A percentile compares a stretch with the other conserved stretches of the same genome.
These are phyloP conservation scores for Kregervanrija fluxuum DNA, from an alignment of 805 yeast genomes.

Conservation along the genomic window DNA sequence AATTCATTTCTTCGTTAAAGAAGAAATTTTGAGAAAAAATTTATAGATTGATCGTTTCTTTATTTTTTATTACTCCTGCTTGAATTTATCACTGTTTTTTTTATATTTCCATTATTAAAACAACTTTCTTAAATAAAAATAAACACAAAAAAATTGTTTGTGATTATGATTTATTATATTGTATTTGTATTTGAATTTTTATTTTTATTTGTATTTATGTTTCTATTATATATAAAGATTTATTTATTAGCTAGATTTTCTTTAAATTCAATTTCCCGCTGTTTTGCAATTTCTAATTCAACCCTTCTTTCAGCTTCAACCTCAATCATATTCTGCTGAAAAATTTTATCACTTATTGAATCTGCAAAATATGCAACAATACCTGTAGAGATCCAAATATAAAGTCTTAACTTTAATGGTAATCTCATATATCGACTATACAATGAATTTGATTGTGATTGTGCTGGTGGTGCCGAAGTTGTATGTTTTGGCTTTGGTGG, in stretches of 20 bases:
- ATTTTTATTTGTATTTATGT: neutral
- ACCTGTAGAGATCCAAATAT: constrained; percentile 26
- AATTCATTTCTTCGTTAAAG: constrained; percentile 54
- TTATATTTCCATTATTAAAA: neutral
- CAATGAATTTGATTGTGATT: constrained; percentile 2
- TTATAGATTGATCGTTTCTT: neutral
- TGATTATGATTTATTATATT: neutral
- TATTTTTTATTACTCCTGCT: neutral
- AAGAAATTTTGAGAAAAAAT: constrained; percentile 23
- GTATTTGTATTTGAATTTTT: neutral
- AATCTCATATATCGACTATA: constrained; percentile 17
- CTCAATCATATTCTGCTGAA: constrained; percentile 26
- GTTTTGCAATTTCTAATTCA: constrained; percentile 18
- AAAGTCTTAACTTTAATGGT: constrained; percentile 24
- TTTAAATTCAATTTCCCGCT: constrained; percentile 3
- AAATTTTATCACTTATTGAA: constrained; percentile 20
- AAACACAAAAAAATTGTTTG: neutral
- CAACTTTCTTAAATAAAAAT: neutral
- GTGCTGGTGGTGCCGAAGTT: neutral
- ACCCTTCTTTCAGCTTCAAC: constrained; percentile 26
- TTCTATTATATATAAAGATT: neutral
- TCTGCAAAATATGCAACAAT: constrained; percentile 26
- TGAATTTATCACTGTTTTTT: neutral
- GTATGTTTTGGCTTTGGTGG: neutral
- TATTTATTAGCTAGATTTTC: constrained; percentile 1